Evolutionary conservation across 805 yeast genomes (phyloP), one percentile per base, ranked within the genome.

Genomic region (Ogataea henricii): DNA sequence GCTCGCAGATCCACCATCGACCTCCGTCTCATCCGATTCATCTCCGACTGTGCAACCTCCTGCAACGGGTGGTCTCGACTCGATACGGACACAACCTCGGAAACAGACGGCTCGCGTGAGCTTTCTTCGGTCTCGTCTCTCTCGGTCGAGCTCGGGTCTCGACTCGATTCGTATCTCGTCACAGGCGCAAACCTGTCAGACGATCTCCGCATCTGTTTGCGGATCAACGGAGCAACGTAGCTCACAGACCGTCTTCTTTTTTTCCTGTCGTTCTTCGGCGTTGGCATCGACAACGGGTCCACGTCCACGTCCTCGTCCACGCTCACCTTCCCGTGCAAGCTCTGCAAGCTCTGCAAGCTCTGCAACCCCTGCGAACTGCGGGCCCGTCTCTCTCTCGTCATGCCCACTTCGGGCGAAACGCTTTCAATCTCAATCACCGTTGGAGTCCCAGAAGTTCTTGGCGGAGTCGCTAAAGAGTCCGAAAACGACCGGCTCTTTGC

Each of bases 171-270:
- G 39, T 21, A 25, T 21, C 43, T 37, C 12, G 39, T 36, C 21
- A 43, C 40, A 3, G 38, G 43, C 2, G 79, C 80, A 37, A 82
- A 67, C 52, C 74, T 73, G 25, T 71, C 84, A 0, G 82, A 72
- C 27, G 80, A 81, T 54, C 92, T 73, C 59, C 95, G 76, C 83
- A 85, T 74, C 60, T 86, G 87, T 13, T 76, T 78, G 33, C 86
- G 71, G 45, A 85, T 64, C 1, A 91, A 81, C 0, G 90, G 89
- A 27, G 81, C 72, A 16, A 81, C 81, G 57, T 88, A 88, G 61
- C 82, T 79, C 5, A 88, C 79, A 9, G 77, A 74, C 48, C 77
- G 79, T 3, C 81, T 76, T 18, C 81, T 68, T 20, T 89, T 71
- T 43, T 55, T 58, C 45, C 45, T 60, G 54, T 39, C 53, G 48